Conservation (phyloP, 441 rosid species). For the Jatropha multifida region DNA sequence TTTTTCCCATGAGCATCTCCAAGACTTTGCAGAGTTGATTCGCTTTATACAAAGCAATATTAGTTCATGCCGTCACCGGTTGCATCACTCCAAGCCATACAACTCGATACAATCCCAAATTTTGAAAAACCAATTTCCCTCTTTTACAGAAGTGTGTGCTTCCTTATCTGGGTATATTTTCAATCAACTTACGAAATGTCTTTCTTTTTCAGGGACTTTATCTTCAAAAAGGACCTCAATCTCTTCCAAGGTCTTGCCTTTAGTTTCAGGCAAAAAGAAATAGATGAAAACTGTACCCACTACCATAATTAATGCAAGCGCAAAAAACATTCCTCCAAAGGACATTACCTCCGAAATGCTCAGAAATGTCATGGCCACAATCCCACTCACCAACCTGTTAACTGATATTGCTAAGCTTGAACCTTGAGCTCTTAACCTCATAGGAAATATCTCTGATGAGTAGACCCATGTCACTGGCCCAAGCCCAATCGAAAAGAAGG, state of each 20-base stretch:
- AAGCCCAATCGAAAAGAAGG: constrained; percentile 57
- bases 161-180: neutral
- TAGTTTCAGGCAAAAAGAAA: constrained; percentile 55
- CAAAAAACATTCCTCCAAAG: constrained; percentile 52
- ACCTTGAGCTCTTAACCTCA: constrained; percentile 55
- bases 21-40: too few relatives aligned
- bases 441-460: constrained; percentile 54
- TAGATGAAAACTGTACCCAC: constrained; percentile 35
- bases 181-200: constrained; percentile 1
- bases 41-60: too few relatives aligned
- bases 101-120: neutral
- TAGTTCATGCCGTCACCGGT: too few relatives aligned
- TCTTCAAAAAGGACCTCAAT: constrained; percentile 44
- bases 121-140: neutral
- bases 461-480: constrained; percentile 59
- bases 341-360: constrained; percentile 36
- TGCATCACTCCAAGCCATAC: neutral
- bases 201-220: constrained; percentile 8
- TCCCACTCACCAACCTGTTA: constrained; percentile 57
- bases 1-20: too few relatives aligned
- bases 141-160: neutral
- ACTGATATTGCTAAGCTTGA: constrained; percentile 53
- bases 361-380: constrained; percentile 52
- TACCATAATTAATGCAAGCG: constrained; percentile 42
- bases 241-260: constrained; percentile 62